Conservation (phyloP, 768 basidiomycete genomes). For the Epithele typhae region DNA sequence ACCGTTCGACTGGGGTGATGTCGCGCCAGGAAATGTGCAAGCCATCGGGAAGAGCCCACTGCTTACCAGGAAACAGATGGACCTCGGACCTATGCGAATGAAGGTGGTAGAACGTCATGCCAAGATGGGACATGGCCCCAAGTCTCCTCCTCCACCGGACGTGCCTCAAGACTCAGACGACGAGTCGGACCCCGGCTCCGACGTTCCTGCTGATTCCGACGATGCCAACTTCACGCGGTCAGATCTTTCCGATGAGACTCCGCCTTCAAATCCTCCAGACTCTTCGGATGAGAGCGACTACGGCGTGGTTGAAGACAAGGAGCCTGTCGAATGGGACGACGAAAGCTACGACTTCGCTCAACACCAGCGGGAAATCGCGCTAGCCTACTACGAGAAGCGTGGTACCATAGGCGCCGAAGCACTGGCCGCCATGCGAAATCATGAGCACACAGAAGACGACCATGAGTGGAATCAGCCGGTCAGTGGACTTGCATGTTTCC, state of each 20-base stretch:
- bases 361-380: constrained; percentile 70
- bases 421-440: constrained; percentile 45
- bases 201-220: constrained; percentile 29
- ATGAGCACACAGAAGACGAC: constrained; percentile 34
- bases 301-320: constrained; percentile 28
- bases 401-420: constrained; percentile 50
- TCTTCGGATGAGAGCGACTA: constrained; percentile 25
- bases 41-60: constrained; percentile 33
- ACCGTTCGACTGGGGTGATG: constrained; percentile 47
- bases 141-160: constrained; percentile 16
- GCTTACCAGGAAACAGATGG: constrained; percentile 27
- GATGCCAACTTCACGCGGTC: constrained; percentile 24
- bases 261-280: constrained; percentile 6
- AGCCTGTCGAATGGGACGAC: constrained; percentile 43
- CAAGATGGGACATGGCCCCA: constrained; percentile 20
- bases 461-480: constrained; percentile 44
- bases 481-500: constrained; percentile 16
- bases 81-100: constrained; percentile 55
- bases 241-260: constrained; percentile 10
- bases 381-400: constrained; percentile 67
- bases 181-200: constrained; percentile 45
- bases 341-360: constrained; percentile 57
- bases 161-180: constrained; percentile 57
- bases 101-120: constrained; percentile 65
- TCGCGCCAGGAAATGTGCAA: constrained; percentile 45